Conservation (phyloP, 2,329 filamentous ascomycete species). For the Botrytis galanthina region DNA sequence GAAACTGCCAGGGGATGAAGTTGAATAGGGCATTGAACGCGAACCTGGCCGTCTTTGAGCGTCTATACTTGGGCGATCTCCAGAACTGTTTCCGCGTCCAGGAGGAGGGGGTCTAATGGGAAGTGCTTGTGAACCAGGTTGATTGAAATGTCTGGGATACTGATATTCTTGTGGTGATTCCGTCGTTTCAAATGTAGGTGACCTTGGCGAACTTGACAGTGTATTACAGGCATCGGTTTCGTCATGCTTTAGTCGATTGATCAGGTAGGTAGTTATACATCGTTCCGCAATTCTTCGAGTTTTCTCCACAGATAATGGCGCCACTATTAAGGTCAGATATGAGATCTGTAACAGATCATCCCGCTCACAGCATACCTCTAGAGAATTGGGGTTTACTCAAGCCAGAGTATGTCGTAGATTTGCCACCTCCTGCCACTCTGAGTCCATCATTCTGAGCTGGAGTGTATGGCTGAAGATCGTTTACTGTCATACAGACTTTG, state of each 20-base stretch:
- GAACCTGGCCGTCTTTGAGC: conserved; percentile 1
- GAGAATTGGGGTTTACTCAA: conserved; percentile 22
- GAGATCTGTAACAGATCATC: background rate
- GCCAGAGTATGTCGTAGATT: conserved; percentile 25
- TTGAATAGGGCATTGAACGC: conserved; percentile 29
- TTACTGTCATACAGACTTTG: conserved; percentile 79
- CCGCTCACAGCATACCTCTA: conserved; percentile 27
- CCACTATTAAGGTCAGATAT: conserved; percentile 35
- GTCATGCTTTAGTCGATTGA: conserved; percentile 41
- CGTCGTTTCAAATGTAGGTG: background rate
- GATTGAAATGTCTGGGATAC: background rate
- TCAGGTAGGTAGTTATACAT: conserved; percentile 50
- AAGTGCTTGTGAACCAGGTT: conserved; percentile 16
- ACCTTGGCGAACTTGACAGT: conserved; percentile 2
- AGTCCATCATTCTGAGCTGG: background rate
- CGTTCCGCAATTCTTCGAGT: conserved; percentile 57
- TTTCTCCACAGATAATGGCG: conserved; percentile 57
- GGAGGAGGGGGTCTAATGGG: conserved; percentile 8
- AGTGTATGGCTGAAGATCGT: conserved; percentile 61
- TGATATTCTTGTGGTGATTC: conserved; percentile 11
- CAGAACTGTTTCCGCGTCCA: conserved; percentile 1
- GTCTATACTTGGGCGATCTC: background rate
- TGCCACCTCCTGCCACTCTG: conserved; percentile 25
- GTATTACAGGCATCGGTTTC: conserved; percentile 32
- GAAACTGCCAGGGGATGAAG: conserved; percentile 32